Percentiles rank a stretch among this genome's conserved stretches.
Conservation (phyloP, 106 monocot species). For the Chionographis japonica region DNA sequence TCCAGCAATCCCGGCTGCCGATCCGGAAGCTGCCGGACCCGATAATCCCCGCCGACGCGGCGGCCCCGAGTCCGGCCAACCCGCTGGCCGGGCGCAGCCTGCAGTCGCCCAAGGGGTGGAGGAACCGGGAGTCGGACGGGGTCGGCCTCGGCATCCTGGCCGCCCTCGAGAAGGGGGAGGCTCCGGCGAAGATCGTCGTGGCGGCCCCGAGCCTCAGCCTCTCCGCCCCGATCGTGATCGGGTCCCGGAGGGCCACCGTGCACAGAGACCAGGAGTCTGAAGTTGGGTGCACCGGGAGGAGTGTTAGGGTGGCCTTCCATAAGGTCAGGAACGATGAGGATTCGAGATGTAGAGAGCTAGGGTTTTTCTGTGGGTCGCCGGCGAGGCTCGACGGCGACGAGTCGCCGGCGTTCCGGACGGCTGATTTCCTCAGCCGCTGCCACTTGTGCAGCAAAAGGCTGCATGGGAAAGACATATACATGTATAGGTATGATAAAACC, state of each 20-base stretch:
- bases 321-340: background rate
- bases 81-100: conserved; percentile 57
- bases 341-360: no score
- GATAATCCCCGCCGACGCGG: conserved; percentile 6
- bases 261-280: background rate
- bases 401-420: background rate
- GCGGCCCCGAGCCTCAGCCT: conserved; percentile 3
- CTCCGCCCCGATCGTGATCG: conserved; percentile 18
- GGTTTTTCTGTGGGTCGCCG: background rate
- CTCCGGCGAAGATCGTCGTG: background rate
- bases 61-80: conserved; percentile 26
- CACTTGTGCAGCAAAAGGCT: conserved; percentile 51
- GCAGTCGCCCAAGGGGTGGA: conserved; percentile 63
- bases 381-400: background rate
- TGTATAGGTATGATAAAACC: conserved; percentile 40
- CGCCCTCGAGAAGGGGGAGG: conserved; percentile 28
- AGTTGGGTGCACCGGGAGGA: conserved; percentile 12
- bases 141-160: conserved; percentile 73
- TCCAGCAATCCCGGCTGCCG: background rate
- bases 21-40: conserved; percentile 8
- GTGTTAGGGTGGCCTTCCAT: background rate
- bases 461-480: conserved; percentile 68
- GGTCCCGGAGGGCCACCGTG: background rate
- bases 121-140: conserved; percentile 66
- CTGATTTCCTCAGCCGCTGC: conserved; percentile 55